Conservation (phyloP, 495 filamentous ascomycete species). For the Podospora tetraspora region DNA sequence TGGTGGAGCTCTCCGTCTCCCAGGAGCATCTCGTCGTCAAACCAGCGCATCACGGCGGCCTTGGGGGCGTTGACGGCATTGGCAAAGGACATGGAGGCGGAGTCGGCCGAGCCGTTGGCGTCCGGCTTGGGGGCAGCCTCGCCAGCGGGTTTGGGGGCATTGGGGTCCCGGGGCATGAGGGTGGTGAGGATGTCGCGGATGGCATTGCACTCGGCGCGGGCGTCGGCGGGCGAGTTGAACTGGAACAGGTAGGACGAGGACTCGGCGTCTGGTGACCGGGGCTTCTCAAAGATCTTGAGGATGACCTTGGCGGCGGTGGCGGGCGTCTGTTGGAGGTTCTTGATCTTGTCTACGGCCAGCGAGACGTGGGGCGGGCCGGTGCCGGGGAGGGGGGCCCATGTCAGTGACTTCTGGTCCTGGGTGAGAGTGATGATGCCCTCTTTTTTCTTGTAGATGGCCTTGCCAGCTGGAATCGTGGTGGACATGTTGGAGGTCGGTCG, state of each 20-base stretch:
- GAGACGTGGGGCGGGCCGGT: slow-evolving; percentile 55
- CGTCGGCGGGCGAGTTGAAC: slow-evolving; percentile 72
- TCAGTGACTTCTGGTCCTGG: slow-evolving; percentile 61
- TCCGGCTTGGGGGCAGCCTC: slow-evolving; percentile 24
- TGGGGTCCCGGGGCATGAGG: slow-evolving; percentile 62
- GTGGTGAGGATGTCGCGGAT: slow-evolving; percentile 77
- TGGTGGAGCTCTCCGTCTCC: slow-evolving; percentile 73
- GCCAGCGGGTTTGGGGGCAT: slow-evolving; percentile 36
- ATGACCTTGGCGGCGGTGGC: slow-evolving; percentile 78
- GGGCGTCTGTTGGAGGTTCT: slow-evolving; percentile 91
- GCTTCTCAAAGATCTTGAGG: slow-evolving; percentile 75
- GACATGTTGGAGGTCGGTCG: slow-evolving; percentile 20
- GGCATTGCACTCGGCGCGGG: slow-evolving; percentile 74
- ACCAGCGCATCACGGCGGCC: slow-evolving; percentile 53
- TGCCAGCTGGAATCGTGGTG: slow-evolving; percentile 51
- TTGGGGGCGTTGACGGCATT: slow-evolving; percentile 40
- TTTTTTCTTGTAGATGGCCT: slow-evolving; percentile 90
- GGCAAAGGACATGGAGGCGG: slow-evolving; percentile 45
- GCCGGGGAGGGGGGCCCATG: slow-evolving; percentile 67
- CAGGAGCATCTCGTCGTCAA: slow-evolving; percentile 70
- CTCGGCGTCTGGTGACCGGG: slow-evolving; percentile 45
- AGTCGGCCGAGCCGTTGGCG: slow-evolving; percentile 29
- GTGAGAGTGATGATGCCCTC: slow-evolving; percentile 77
- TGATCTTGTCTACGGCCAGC: slow-evolving; percentile 69
- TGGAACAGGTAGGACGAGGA: slow-evolving; percentile 73